Base-by-base conservation (phyloP, 805 yeast genomes). In the Ogataea glucozyma region DNA sequence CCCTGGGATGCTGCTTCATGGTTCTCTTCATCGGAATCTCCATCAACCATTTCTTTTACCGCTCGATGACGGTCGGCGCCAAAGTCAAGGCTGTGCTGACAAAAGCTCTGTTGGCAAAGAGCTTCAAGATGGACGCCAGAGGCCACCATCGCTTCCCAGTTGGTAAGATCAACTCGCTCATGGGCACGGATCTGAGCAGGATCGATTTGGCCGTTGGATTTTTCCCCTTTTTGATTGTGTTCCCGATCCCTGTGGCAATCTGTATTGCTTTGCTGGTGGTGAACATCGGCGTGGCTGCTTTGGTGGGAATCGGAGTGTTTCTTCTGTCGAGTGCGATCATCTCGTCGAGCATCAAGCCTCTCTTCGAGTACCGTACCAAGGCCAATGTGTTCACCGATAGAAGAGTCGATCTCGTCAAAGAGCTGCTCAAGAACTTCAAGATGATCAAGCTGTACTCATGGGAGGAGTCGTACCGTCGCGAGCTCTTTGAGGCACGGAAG, bases 381-480 rank as follows among this genome's bases (percentile, higher is more conserved):
- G 83, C 88, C 3, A 78, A 77, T 35, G 64, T 60, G 1, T 79
- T 66, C 56, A 90, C 97, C 4, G 97, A 90, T 61, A 64, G 64
- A 21, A 80, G 97, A 59, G 91, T 90, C 24, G 73, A 80, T 36
- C 69, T 79, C 31, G 81, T 88, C 62, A 83, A 87, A 51, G 97
- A 90, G 61, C 77, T 88, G 20, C 70, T 90, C 50, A 82, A 78
- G 58, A 81, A 85, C 49, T 78, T 88, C 71, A 87, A 85, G 60
- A 73, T 83, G 64, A 83, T 90, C 62, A 90, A 90, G 67, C 83
- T 78, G 57, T 90, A 89, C 61, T 83, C 93, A 4, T 90, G 97
- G 97, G 97, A 90, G 61, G 72, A 71, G 30, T 86, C 96, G 1
- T 90, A 87, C 58, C 71, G 73, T 46, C 61, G 72, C 8, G 71